Evolutionary conservation across 2,329 filamentous ascomycete species (phyloP), one percentile per base, ranked within the genome.

Genomic region (Zymoseptoria tritici): DNA sequence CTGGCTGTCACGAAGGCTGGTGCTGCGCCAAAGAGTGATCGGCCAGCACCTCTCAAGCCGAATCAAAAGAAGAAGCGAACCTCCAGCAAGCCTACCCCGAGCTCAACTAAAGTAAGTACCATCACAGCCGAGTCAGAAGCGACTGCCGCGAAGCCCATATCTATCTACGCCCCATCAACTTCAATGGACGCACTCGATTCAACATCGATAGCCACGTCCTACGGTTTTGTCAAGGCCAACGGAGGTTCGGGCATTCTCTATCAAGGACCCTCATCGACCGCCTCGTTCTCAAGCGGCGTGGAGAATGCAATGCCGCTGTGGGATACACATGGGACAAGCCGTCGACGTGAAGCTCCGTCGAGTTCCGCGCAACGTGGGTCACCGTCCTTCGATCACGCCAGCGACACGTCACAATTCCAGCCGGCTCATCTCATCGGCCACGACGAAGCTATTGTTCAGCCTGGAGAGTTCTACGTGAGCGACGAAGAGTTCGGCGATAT

Each of bases 161-260:
- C 63, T 11, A 52, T 66, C 7, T 62, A 59, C 29, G 57, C 58
- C 22, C 61, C 58, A 16, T 52, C 56, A 19, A 66, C 64, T 22
- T 62, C 64, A n/a, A 64, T 65, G 64, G 58, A 66, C 52, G 57
- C 59, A 9, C 56, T 64, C 46, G 63, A 59, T 64, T 61, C 64
- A 64, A 65, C 60, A 62, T 59, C 61, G 49, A 49, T 49, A 54
- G 60, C 57, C 21, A 65, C 64, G 11, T 64, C 63, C 21, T 42
- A 64, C 11, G 57, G 61, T 29, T 61, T 36, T 52, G 58, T 60
- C 29, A 65, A 57, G 31, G 63, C 56, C 46, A 57, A 55, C 21
- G 63, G 56, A 11, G 59, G 54, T 21, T 54, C 60, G 31, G 57
- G 60, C 31, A 61, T 58, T 56, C 53, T 64, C 21, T 62, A 65